Evolutionary conservation across 148 eudicot genomes (phyloP).

Genomic region (Arbutus unedo): DNA sequence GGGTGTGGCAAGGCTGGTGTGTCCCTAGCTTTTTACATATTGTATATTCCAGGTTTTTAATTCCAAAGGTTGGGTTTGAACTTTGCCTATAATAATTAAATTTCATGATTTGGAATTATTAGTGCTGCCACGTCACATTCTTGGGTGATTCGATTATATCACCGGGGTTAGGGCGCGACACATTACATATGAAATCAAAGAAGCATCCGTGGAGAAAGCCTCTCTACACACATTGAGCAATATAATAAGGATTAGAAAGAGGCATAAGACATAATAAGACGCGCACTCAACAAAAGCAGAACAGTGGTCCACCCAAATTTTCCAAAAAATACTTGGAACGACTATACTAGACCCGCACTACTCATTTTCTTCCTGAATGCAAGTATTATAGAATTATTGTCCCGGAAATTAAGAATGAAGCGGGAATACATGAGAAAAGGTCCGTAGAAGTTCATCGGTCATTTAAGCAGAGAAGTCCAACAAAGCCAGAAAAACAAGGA

Average conservation of each 20-base stretch:
- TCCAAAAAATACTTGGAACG: background rate
- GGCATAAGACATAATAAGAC: background rate
- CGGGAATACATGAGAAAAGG: background rate
- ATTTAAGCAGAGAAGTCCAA: background rate
- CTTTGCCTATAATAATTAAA: too few relatives aligned
- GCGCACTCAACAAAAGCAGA: background rate
- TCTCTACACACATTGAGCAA: background rate
- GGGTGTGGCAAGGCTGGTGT: too few relatives aligned
- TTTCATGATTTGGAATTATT: too few relatives aligned
- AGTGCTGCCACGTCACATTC: too few relatives aligned
- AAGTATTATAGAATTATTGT: background rate
- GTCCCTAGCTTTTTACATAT: too few relatives aligned
- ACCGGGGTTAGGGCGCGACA: too few relatives aligned
- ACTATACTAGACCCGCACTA: background rate
- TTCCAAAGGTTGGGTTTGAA: too few relatives aligned
- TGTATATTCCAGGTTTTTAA: too few relatives aligned
- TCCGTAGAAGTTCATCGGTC: background rate
- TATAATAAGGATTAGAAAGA: background rate
- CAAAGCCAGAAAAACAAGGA: too few relatives aligned
- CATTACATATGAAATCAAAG: background rate
- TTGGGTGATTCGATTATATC: too few relatives aligned
- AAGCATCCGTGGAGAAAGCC: background rate
- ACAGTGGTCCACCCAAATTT: background rate
- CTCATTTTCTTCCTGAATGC: background rate
- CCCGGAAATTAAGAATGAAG: background rate